Conservation (phyloP, 768 basidiomycete species). For the Kwoniella europaea region DNA sequence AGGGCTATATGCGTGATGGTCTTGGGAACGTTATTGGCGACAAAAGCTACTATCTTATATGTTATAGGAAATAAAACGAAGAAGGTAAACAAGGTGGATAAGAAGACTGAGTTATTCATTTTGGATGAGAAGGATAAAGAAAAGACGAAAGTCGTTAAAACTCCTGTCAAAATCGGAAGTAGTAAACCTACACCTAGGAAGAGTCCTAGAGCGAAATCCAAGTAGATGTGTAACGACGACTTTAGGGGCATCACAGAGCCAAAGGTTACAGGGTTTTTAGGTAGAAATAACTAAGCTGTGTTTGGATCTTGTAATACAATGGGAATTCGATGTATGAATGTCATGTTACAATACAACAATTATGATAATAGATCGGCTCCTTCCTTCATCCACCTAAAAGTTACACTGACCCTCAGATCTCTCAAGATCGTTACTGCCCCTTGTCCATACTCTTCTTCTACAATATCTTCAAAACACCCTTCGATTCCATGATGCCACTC, state of each 20-base stretch:
- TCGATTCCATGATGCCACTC: slow-evolving; percentile 88
- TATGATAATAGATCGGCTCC: slow-evolving; percentile 70
- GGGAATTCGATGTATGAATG: too few species aligned
- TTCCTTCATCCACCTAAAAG: slow-evolving; percentile 81
- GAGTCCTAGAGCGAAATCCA: slow-evolving; percentile 26
- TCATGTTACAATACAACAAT: not conserved
- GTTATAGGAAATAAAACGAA: slow-evolving; percentile 16
- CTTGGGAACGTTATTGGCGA: slow-evolving; percentile 29
- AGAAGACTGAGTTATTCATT: slow-evolving; percentile 17
- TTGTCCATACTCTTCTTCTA: slow-evolving; percentile 60
- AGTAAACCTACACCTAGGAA: slow-evolving; percentile 31
- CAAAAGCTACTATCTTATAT: slow-evolving; percentile 24
- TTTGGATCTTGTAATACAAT: too few species aligned
- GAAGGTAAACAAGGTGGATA: slow-evolving; percentile 16
- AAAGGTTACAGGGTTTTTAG: not conserved
- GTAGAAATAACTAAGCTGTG: not conserved
- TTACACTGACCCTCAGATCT: slow-evolving; percentile 69
- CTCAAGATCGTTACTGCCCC: slow-evolving; percentile 38
- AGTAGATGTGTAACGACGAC: too few species aligned
- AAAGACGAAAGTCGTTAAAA: slow-evolving; percentile 29
- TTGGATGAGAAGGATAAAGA: slow-evolving; percentile 16
- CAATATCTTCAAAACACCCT: slow-evolving; percentile 66
- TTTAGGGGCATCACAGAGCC: too few species aligned
- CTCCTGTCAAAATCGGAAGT: slow-evolving; percentile 24
- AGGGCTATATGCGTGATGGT: slow-evolving; percentile 37